phyloP scores from a whole-genome alignment of 176 grass and related monocot genomes.

The Carex cristatella region DNA sequence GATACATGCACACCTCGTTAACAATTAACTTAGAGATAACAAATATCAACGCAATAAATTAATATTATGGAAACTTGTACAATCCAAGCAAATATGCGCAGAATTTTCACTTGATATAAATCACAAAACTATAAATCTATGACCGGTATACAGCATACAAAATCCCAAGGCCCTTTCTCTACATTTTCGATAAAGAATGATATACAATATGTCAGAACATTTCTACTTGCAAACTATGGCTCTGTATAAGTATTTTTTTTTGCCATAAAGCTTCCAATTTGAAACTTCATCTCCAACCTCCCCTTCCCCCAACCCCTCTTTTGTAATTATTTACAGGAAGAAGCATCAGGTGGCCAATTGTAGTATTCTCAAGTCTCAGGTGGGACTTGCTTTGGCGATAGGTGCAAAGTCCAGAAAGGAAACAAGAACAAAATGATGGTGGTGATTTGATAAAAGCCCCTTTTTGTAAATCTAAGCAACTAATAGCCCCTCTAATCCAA shows the following conservation, averaged over 20 bases:
- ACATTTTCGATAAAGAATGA: not conserved
- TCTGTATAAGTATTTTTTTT: not conserved
- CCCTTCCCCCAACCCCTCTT: not conserved
- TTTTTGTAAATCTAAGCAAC: not conserved
- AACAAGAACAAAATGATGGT: not conserved
- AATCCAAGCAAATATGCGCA: not conserved
- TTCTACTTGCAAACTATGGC: not conserved
- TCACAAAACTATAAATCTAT: not conserved
- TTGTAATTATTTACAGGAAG: not conserved
- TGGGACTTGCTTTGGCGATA: not conserved
- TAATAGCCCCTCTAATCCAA: constrained; percentile 6
- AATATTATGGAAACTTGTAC: not conserved
- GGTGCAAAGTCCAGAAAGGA: not conserved
- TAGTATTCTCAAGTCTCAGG: not conserved
- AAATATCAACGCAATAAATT: not conserved
- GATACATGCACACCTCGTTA: not conserved
- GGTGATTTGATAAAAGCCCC: not conserved
- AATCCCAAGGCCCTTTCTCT: not conserved
- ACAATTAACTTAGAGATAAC: not conserved
- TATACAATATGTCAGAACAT: constrained; percentile 4
- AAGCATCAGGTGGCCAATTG: not conserved
- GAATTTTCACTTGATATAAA: not conserved
- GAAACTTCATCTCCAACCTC: not conserved
- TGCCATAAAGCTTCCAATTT: constrained; percentile 1
- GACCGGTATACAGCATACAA: not conserved